Conservation (phyloP, 352 stramenopile genomes). For the Phytophthora agathidicida region DNA sequence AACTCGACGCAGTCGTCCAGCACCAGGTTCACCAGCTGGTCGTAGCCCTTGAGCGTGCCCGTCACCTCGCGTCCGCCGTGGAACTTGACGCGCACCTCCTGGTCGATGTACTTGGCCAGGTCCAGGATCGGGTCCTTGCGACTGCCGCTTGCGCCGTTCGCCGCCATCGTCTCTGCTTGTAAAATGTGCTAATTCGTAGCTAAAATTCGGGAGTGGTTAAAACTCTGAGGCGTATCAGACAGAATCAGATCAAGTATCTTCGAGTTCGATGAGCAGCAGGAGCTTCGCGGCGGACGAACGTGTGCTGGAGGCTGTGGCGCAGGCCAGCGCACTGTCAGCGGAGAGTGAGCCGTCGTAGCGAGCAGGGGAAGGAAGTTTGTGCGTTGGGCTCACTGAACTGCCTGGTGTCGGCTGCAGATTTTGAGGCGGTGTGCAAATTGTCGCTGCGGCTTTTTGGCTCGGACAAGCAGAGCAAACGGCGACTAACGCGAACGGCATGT, state of each 20-base stretch:
- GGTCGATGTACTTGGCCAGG: conserved; percentile 95
- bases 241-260: conserved; percentile 25
- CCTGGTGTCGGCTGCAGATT: conserved; percentile 42
- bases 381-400: background rate
- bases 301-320: conserved; percentile 55
- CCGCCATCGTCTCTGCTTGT: conserved; percentile 54
- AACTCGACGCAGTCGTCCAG: conserved; percentile 97
- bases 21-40: conserved; percentile 97
- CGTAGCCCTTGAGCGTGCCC: conserved; percentile 95
- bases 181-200: too few relatives aligned
- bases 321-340: conserved; percentile 34
- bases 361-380: background rate
- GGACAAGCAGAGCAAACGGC: conserved; percentile 71
- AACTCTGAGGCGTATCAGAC: conserved; percentile 24
- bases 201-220: conserved; percentile 29
- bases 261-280: conserved; percentile 40
- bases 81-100: conserved; percentile 95
- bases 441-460: conserved; percentile 63
- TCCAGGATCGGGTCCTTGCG: conserved; percentile 93
- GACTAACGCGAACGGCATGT: conserved; percentile 66
- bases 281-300: conserved; percentile 66
- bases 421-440: conserved; percentile 59
- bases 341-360: conserved; percentile 41
- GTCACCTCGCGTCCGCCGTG: conserved; percentile 92
- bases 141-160: conserved; percentile 50